phyloP scores from a whole-genome alignment of 805 yeast species.

The Ogataea siamensis region DNA sequence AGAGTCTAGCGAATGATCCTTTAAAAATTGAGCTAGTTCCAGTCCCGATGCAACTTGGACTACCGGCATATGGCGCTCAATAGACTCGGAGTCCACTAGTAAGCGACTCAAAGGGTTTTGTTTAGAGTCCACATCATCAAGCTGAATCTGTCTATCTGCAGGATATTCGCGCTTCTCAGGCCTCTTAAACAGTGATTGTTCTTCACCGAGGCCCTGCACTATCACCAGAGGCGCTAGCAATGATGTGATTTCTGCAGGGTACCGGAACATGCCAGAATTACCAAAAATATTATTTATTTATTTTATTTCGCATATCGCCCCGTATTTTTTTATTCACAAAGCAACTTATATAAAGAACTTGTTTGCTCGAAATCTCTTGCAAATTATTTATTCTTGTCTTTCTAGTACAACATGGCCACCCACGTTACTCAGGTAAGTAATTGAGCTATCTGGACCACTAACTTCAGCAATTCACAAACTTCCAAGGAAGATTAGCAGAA shows the following conservation, averaged over 20 bases:
- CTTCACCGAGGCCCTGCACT: constrained; percentile 41
- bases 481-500: constrained; percentile 52
- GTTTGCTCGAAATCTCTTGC: background rate
- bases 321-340: too few relatives aligned
- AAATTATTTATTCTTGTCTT: background rate
- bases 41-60: constrained; percentile 29
- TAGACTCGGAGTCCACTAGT: constrained; percentile 7
- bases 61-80: constrained; percentile 21
- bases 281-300: background rate
- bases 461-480: constrained; percentile 26
- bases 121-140: constrained; percentile 3
- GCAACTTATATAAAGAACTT: too few relatives aligned
- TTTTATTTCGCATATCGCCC: background rate
- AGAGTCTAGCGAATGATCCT: constrained; percentile 28
- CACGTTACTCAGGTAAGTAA: constrained; percentile 10
- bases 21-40: constrained; percentile 33
- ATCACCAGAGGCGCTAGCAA: constrained; percentile 40
- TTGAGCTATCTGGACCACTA: background rate
- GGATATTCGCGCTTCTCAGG: background rate
- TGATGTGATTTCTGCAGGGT: constrained; percentile 34
- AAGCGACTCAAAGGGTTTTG: constrained; percentile 12
- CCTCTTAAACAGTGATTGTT: constrained; percentile 11
- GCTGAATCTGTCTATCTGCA: constrained; percentile 13
- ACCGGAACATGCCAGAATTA: constrained; percentile 36
- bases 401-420: constrained; percentile 3